phyloP scores from a whole-genome alignment of 164 flowering plant species.

The Nelumbo lutea region DNA sequence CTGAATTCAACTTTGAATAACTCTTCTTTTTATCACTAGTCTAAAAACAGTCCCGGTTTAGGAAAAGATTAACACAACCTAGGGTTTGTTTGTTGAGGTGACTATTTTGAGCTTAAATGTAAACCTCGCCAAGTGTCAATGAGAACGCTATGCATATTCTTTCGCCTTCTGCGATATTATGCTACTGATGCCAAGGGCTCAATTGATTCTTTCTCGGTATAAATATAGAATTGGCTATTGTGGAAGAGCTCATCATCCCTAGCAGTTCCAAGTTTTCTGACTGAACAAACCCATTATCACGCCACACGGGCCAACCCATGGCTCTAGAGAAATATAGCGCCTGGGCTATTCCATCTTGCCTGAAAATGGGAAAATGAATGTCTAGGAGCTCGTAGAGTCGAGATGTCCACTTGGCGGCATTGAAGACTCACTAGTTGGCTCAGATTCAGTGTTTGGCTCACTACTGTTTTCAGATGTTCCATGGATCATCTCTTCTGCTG shows the following conservation, averaged over 20 bases:
- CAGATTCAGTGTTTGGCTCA: slow-evolving; percentile 9
- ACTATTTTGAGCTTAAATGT: too few relatives aligned
- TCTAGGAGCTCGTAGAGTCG: slow-evolving; percentile 6
- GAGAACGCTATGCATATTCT: too few relatives aligned
- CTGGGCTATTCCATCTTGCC: neutral
- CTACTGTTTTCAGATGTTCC: slow-evolving; percentile 7
- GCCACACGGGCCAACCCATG: neutral
- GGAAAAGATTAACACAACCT: too few relatives aligned
- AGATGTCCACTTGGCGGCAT: slow-evolving; percentile 8
- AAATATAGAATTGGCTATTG: neutral
- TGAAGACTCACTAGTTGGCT: slow-evolving; percentile 12
- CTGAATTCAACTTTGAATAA: too few relatives aligned
- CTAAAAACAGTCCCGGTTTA: too few relatives aligned
- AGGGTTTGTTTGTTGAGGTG: too few relatives aligned
- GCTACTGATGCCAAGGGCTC: too few relatives aligned
- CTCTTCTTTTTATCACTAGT: too few relatives aligned
- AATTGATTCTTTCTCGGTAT: neutral
- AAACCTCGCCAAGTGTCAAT: too few relatives aligned
- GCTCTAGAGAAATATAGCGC: neutral
- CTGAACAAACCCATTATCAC: neutral
- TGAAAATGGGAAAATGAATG: neutral
- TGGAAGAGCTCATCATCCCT: too few relatives aligned
- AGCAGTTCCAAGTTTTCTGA: neutral
- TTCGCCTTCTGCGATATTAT: too few relatives aligned
- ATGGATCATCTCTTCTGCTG: slow-evolving; percentile 4